A percentile compares a stretch with the other conserved stretches of the same genome.
Conservation (phyloP, 768 basidiomycete genomes). For the Termitomyces bulborhizus region DNA sequence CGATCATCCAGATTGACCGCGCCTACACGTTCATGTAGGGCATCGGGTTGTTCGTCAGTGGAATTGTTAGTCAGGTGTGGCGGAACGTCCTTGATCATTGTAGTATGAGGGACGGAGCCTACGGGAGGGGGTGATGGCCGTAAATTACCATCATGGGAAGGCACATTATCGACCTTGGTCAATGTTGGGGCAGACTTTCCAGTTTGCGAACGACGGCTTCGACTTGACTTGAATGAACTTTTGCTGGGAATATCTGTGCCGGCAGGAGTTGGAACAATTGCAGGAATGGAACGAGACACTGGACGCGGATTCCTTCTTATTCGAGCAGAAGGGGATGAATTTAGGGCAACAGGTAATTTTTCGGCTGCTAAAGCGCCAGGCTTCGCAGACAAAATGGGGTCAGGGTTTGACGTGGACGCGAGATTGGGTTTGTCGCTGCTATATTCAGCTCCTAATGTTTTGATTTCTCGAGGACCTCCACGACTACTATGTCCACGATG, state of each 20-base stretch:
- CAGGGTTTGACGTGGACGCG: constrained; percentile 12
- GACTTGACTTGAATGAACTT: constrained; percentile 35
- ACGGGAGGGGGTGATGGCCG: constrained; percentile 25
- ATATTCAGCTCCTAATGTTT: constrained; percentile 14
- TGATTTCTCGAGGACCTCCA: constrained; percentile 16
- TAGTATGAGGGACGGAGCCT: constrained; percentile 28
- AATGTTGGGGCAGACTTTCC: constrained; percentile 21
- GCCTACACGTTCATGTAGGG: constrained; percentile 71
- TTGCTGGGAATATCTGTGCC: constrained; percentile 12
- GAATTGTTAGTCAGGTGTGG: constrained; percentile 41
- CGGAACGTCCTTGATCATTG: constrained; percentile 49
- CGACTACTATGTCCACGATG: constrained; percentile 28
- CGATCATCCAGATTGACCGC: constrained; percentile 67
- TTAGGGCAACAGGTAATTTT: constrained; percentile 16
- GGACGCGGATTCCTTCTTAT: constrained; percentile 28
- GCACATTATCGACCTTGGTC: constrained; percentile 26
- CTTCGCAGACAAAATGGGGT: constrained; percentile 15
- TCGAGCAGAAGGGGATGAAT: constrained; percentile 16
- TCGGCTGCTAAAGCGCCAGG: constrained; percentile 10
- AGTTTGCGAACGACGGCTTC: constrained; percentile 44
- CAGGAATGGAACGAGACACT: constrained; percentile 25
- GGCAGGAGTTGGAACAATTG: constrained; percentile 19
- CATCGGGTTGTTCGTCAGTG: constrained; percentile 52
- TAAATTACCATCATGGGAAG: constrained; percentile 26
- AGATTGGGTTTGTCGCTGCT: constrained; percentile 15